Evolutionary conservation across 2,329 filamentous ascomycete species (phyloP).

Genomic region (Intubia oerlemansii): DNA sequence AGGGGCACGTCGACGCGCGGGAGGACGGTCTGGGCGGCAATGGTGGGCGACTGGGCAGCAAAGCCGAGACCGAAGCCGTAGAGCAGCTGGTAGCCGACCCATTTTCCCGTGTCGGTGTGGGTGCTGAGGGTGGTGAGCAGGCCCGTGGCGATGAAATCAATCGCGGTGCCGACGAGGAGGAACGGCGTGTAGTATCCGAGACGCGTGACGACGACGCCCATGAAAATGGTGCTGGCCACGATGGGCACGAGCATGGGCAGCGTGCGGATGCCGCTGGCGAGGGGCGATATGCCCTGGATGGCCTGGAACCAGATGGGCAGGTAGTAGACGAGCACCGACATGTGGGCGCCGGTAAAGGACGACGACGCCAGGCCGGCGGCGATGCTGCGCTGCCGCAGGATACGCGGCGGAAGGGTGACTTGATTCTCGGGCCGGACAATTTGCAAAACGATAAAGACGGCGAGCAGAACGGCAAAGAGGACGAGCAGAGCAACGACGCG

Average conservation of each 20-base stretch:
- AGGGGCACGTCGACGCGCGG: slow-evolving; percentile 18
- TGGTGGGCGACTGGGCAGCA: slow-evolving; percentile 20
- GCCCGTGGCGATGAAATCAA: slow-evolving; percentile 13
- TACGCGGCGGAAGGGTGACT: slow-evolving; percentile 18
- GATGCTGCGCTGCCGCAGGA: slow-evolving; percentile 13
- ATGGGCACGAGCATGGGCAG: slow-evolving; percentile 18
- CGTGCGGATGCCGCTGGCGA: slow-evolving; percentile 18
- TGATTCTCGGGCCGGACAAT: slow-evolving; percentile 12
- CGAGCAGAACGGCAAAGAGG: slow-evolving; percentile 9
- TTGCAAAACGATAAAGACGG: slow-evolving; percentile 13
- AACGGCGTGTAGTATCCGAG: slow-evolving; percentile 15
- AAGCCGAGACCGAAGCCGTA: slow-evolving; percentile 23
- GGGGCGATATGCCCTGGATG: slow-evolving; percentile 16
- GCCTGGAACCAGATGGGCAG: slow-evolving; percentile 22
- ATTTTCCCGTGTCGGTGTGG: slow-evolving; percentile 9
- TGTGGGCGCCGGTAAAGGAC: slow-evolving; percentile 1
- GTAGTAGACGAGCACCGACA: slow-evolving; percentile 5
- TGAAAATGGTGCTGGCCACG: slow-evolving; percentile 16
- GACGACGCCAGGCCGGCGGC: not conserved
- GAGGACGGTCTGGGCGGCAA: slow-evolving; percentile 25
- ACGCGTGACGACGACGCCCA: slow-evolving; percentile 15
- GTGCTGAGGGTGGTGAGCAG: slow-evolving; percentile 29
- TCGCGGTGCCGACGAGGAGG: slow-evolving; percentile 7
- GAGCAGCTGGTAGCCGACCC: slow-evolving; percentile 20
- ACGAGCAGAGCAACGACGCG: slow-evolving; percentile 14